Conservation (phyloP, 164 flowering plant genomes). For the Cinnamomum chago region DNA sequence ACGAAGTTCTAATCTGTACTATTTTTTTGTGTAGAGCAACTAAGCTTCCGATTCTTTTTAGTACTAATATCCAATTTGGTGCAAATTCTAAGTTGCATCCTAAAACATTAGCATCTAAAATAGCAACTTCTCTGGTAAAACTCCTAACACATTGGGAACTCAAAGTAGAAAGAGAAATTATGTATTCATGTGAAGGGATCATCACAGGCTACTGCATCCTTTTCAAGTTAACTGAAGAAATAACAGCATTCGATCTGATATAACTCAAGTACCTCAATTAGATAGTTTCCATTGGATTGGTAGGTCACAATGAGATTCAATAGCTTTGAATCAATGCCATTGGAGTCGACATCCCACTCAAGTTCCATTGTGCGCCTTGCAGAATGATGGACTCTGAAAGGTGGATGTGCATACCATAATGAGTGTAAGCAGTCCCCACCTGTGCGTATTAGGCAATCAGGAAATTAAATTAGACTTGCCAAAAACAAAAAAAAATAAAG, state of each 20-base stretch:
- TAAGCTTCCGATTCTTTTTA: no score
- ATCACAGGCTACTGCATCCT: neutral
- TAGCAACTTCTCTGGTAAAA: neutral
- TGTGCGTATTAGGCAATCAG: conserved; percentile 18
- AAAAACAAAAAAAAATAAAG: neutral
- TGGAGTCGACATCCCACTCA: conserved; percentile 63
- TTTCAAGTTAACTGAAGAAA: neutral
- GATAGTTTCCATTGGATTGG: conserved; percentile 64
- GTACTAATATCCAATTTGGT: neutral
- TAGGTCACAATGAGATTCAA: conserved; percentile 43
- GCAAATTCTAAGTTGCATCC: neutral
- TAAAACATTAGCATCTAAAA: neutral
- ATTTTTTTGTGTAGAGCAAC: no score
- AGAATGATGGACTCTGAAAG: conserved; percentile 76
- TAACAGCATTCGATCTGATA: neutral
- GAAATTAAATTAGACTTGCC: conserved; percentile 4
- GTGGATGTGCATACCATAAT: conserved; percentile 81
- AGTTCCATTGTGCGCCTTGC: conserved; percentile 62
- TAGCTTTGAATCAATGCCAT: conserved; percentile 28
- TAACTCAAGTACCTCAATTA: conserved; percentile 53
- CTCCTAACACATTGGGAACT: neutral
- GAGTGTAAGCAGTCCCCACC: conserved; percentile 38
- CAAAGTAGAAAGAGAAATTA: neutral
- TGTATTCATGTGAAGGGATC: neutral
- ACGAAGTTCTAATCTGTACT: no score